Evolutionary conservation across 768 basidiomycete genomes (phyloP).

Genomic region (Psilocybe cyanescens): DNA sequence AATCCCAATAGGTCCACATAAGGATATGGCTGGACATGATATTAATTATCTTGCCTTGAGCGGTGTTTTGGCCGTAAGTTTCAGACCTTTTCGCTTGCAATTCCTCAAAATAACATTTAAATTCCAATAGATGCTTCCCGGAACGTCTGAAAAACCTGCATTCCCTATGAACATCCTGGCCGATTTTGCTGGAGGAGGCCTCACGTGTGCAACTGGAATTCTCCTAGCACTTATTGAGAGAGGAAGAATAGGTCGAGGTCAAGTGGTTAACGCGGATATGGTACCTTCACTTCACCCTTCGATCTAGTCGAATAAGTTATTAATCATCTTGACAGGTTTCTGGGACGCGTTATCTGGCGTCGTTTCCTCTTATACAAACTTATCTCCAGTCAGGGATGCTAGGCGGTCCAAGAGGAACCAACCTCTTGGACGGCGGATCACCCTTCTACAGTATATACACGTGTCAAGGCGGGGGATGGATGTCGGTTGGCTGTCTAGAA

Average conservation of each 20-base stretch:
- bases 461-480: constrained; percentile 74
- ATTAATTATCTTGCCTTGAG: constrained; percentile 85
- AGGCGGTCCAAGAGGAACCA: constrained; percentile 51
- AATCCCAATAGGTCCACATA: constrained; percentile 56
- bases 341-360: constrained; percentile 77
- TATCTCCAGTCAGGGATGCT: constrained; percentile 40
- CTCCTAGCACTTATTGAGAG: constrained; percentile 77
- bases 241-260: constrained; percentile 65
- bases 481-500: constrained; percentile 79
- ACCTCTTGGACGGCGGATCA: constrained; percentile 74
- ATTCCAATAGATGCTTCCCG: constrained; percentile 65
- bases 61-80: constrained; percentile 66
- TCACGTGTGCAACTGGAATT: constrained; percentile 73
- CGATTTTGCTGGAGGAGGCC: constrained; percentile 84
- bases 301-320: background rate
- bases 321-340: constrained; percentile 57
- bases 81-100: background rate
- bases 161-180: constrained; percentile 80
- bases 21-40: constrained; percentile 85
- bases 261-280: constrained; percentile 80
- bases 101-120: background rate
- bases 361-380: constrained; percentile 64
- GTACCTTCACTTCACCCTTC: constrained; percentile 35
- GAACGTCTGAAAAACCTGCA: constrained; percentile 59
- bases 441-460: constrained; percentile 80